Evolutionary conservation across 148 eudicot species (phyloP), one percentile per base, ranked within the genome.

Genomic region (Limonium bicolor): DNA sequence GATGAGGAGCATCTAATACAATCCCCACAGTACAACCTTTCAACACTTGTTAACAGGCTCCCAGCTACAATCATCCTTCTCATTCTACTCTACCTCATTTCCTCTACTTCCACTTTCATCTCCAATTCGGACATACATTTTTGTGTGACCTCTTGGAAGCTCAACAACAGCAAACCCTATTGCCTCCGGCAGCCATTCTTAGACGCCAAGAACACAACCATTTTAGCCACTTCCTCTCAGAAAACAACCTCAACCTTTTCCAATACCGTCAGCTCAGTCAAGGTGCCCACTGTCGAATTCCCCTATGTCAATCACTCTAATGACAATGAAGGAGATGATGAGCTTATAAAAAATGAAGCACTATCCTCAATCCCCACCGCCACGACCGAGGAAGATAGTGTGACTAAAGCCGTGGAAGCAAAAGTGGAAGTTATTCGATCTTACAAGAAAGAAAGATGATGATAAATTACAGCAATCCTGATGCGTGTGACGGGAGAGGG

Each of bases 71-170:
- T 68, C 15, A 36, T 84, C 41, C 50, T 83, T 27, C 33, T 84
- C 27, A 20, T 69, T 56, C 41, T 84, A 11, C n/a, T 80, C 48
- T 79, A 64, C 36, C 42, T 84, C 2, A 79, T 81, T 83, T 71
- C 79, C 48, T 73, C 77, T 48, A 55, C 85, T 11, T 66, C 82
- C 37, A 71, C 85, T 19, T 50, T 73, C 13, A 66, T 79, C 26
- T 71, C 95, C 1, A 77, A 77, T 20, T 60, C 79, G 19, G 51
- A 72, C n/a, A 66, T 83, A 45, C 94, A 73, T 41, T 64, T 83
- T 4, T 83, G 94, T 13, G 59, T 79, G 0, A 70, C 84, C 0
- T 79, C 87, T n/a, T n/a, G n/a, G 26, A 78, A 65, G 55, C 84
- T 83, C 30, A 43, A 25, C 59, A 58, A 50, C 63, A 68, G 63